Base-by-base conservation (phyloP, 2,329 filamentous ascomycete species). In the Cadophora gregata region DNA sequence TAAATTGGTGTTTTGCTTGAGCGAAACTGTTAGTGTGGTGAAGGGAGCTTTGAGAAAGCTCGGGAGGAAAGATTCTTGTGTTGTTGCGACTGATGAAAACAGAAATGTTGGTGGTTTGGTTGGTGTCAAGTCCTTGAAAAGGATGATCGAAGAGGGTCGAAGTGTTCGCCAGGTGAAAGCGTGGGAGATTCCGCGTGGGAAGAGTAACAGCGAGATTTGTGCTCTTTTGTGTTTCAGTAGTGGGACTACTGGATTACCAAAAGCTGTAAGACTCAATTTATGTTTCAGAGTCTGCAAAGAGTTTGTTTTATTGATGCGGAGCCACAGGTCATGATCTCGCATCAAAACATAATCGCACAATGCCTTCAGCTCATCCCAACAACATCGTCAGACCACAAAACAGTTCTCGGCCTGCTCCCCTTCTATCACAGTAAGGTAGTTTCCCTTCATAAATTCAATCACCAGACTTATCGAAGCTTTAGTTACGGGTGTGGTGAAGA, bases 301-400 rank as follows among this genome's bases (percentile, higher is more conserved):
- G 6, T 29, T 24, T 27, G 4, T 16, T 45, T 7, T 16, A 33
- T 27, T 36, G 25, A 58, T 24, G 16, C 33, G 19, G 14, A 38
- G 14, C 51, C 21, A 25, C 21, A 80, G 79, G 82, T 84, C 60
- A 86, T 83, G 83, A 85, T 84, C 68, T 78, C 81, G 8, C 83
- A 83, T 72, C 80, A 82, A 31, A 86, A 86, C 68, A 82, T 85
- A 8, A 86, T 86, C 27, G 84, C 83, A 0, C 88, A 91, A 75
- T 87, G 84, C 70, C 79, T 89, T 14, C 88, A 89, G 71, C 75
- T 89, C 45, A 76, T 83, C 55, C 79, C 81, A 61, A 80, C 83
- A 0, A 63, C 60, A 7, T 63, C 59, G 48, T 66, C 76, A 2
- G 82, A 83, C n/a, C 80, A 84, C 61, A 82, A 80, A 14, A 82